phyloP scores from a whole-genome alignment of 129 eudicot genomes.

The Heracleum sosnowskyi region DNA sequence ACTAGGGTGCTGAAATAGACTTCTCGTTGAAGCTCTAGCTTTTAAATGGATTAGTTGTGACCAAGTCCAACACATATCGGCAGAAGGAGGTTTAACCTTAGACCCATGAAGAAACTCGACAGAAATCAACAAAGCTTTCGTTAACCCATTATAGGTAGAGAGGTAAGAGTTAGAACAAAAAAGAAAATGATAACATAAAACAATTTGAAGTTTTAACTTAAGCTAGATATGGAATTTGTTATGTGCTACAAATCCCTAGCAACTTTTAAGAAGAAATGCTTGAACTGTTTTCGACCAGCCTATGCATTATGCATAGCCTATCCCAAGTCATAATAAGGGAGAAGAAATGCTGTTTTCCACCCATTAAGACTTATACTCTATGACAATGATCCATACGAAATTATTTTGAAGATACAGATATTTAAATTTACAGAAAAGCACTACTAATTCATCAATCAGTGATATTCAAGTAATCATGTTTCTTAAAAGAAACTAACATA shows the following conservation, averaged over 20 bases:
- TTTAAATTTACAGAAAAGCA: not conserved
- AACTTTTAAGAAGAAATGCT: not conserved
- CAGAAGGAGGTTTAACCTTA: not conserved
- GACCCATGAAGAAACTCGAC: not conserved
- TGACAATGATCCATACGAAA: not conserved
- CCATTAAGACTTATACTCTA: not conserved
- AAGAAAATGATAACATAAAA: not conserved
- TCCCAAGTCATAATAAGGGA: not conserved
- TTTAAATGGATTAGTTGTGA: not conserved
- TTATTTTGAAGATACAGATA: not conserved
- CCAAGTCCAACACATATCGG: not conserved
- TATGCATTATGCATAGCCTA: not conserved
- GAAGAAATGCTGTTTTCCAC: not conserved
- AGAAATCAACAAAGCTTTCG: not conserved
- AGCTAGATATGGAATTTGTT: not conserved
- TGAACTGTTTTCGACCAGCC: not conserved
- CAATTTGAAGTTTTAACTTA: not conserved
- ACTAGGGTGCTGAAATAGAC: constrained; percentile 1
- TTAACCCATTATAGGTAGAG: not conserved
- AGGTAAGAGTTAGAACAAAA: not conserved
- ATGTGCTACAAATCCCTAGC: not conserved
- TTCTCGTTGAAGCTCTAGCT: not conserved
- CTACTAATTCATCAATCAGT: not conserved
- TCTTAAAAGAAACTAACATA: not conserved
- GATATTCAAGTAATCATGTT: not conserved